phyloP scores from a whole-genome alignment of 1,284 basidiomycete species.

The Xerocomus amazonicus region DNA sequence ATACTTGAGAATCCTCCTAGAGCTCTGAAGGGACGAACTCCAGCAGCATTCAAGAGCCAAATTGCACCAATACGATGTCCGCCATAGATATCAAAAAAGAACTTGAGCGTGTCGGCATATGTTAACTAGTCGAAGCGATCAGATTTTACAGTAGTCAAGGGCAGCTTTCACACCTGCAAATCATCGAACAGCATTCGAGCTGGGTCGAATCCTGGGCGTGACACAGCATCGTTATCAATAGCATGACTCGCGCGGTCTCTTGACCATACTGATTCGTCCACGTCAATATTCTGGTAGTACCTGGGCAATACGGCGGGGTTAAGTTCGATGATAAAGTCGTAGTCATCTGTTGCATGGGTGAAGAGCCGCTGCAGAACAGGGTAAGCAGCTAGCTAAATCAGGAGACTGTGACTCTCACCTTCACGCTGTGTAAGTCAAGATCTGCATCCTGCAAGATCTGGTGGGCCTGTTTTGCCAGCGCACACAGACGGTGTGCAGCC shows the following conservation, averaged over 20 bases:
- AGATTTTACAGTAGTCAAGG: not conserved
- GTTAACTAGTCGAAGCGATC: slow-evolving; percentile 45
- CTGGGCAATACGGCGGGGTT: slow-evolving; percentile 64
- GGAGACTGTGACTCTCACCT: slow-evolving; percentile 39
- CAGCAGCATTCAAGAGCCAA: slow-evolving; percentile 76
- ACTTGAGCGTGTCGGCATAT: slow-evolving; percentile 75
- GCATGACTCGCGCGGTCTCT: slow-evolving; percentile 44
- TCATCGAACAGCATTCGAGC: slow-evolving; percentile 67
- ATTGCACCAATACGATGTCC: slow-evolving; percentile 79
- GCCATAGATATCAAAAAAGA: slow-evolving; percentile 86
- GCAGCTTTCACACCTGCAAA: slow-evolving; percentile 54
- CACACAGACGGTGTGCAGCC: slow-evolving; percentile 66
- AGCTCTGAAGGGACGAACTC: slow-evolving; percentile 71
- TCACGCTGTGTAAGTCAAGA: slow-evolving; percentile 41
- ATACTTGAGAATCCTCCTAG: slow-evolving; percentile 75
- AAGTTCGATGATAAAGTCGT: slow-evolving; percentile 83
- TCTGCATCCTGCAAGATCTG: slow-evolving; percentile 24
- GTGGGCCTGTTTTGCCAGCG: slow-evolving; percentile 73
- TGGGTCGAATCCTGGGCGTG: slow-evolving; percentile 80
- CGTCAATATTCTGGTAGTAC: slow-evolving; percentile 65
- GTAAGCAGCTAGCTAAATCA: slow-evolving; percentile 1
- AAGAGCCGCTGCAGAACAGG: slow-evolving; percentile 63
- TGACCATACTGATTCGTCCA: slow-evolving; percentile 46
- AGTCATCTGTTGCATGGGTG: slow-evolving; percentile 78
- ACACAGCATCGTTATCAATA: slow-evolving; percentile 37